Evolutionary conservation across 164 flowering plant species (phyloP).

Genomic region (Euptelea pleiosperma): DNA sequence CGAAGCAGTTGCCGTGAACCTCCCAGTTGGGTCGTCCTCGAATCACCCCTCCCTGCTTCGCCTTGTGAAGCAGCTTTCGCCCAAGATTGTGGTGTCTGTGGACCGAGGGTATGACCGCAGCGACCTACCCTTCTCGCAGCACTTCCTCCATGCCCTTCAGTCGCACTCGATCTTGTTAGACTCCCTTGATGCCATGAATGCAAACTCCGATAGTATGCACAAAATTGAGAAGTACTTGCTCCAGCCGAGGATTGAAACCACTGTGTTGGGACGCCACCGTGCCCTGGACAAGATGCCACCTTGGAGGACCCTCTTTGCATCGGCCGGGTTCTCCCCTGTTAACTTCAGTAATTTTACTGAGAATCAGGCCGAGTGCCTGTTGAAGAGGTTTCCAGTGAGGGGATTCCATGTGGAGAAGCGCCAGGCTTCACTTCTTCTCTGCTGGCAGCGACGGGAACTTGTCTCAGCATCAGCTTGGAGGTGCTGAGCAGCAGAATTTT

Average conservation of each 20-base stretch:
- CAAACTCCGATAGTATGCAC: constrained; percentile 39
- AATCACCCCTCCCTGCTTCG: constrained; percentile 47
- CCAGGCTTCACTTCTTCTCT: constrained; percentile 70
- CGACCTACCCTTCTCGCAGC: constrained; percentile 66
- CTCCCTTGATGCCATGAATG: constrained; percentile 62
- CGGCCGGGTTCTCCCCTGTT: constrained; percentile 59
- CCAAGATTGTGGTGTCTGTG: constrained; percentile 65
- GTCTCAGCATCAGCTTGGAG: constrained; percentile 87
- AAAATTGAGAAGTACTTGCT: constrained; percentile 71
- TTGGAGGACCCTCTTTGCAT: constrained; percentile 59
- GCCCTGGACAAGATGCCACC: constrained; percentile 44
- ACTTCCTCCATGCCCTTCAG: constrained; percentile 50
- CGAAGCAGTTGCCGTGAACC: constrained; percentile 65
- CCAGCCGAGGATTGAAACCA: constrained; percentile 58
- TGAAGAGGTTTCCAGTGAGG: constrained; percentile 58
- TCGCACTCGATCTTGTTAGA: constrained; percentile 51
- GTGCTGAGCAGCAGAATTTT: constrained; percentile 40
- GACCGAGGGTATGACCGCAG: constrained; percentile 62
- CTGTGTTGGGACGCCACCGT: constrained; percentile 40
- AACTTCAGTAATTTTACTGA: constrained; percentile 73
- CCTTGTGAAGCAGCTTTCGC: constrained; percentile 61
- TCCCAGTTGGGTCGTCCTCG: constrained; percentile 41
- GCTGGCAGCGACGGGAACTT: constrained; percentile 82
- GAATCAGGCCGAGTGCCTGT: constrained; percentile 76
- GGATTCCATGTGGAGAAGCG: constrained; percentile 89